Evolutionary conservation across 75 land plant species (phyloP).

Genomic region (Chamaecyparis obtusa): DNA sequence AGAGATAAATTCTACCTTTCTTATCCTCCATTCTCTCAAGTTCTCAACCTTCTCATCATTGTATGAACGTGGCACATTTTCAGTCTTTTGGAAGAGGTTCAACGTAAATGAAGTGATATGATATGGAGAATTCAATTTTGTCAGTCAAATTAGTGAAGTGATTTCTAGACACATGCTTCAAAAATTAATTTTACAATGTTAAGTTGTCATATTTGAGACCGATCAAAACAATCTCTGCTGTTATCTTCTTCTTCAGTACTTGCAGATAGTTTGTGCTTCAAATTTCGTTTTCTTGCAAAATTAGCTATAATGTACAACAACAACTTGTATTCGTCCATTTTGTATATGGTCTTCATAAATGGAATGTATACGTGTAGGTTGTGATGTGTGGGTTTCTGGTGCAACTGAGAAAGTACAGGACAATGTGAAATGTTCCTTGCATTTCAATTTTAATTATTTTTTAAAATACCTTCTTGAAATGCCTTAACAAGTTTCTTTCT

Average conservation of each 20-base stretch:
- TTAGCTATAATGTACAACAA: not conserved
- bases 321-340: not conserved
- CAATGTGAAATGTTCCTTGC: not conserved
- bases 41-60: no score
- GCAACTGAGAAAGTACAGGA: not conserved
- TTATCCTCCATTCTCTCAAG: no score
- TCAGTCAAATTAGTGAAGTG: not conserved
- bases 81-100: not conserved
- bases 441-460: not conserved
- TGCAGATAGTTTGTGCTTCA: not conserved
- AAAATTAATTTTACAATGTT: not conserved
- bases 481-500: not conserved
- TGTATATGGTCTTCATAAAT: not conserved
- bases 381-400: not conserved
- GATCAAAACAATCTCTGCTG: not conserved
- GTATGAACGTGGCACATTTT: not conserved
- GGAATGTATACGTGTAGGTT: not conserved
- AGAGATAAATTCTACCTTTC: no score
- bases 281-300: not conserved
- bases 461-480: not conserved
- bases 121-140: not conserved
- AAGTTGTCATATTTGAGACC: not conserved
- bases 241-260: not conserved
- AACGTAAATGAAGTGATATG: not conserved
- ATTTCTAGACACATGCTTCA: not conserved